Evolutionary conservation across 495 filamentous ascomycete genomes (phyloP).

Genomic region (Hypomontagnella submonticulosa): DNA sequence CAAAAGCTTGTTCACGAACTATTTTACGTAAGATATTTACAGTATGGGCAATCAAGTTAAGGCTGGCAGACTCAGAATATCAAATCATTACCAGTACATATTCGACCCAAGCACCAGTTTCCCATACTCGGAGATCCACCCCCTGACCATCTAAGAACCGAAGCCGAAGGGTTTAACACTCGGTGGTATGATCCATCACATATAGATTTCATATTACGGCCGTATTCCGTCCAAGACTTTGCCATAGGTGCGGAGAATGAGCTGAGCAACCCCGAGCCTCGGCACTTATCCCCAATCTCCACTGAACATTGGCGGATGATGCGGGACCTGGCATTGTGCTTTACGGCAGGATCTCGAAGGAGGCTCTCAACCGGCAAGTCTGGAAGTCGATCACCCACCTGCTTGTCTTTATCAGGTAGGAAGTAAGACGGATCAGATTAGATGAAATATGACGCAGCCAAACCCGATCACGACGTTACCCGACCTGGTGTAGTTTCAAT

Average conservation of each 20-base stretch:
- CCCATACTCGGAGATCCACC: too few relatives aligned
- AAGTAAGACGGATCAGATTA: neutral
- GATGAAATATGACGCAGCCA: too few relatives aligned
- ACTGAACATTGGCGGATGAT: neutral
- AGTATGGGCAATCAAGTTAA: neutral
- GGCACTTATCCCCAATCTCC: slow-evolving; percentile 1
- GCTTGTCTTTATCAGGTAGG: neutral
- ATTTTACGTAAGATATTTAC: neutral
- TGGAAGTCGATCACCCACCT: too few relatives aligned
- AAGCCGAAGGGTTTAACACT: neutral
- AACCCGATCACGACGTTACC: too few relatives aligned
- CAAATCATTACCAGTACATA: too few relatives aligned
- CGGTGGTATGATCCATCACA: neutral
- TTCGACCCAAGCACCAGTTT: too few relatives aligned
- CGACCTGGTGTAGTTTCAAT: too few relatives aligned
- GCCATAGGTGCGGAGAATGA: slow-evolving; percentile 6
- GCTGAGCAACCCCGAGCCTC: neutral
- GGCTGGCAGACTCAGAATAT: too few relatives aligned
- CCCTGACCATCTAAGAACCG: too few relatives aligned
- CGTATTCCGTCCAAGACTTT: neutral
- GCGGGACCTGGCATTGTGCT: neutral
- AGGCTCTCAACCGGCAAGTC: too few relatives aligned
- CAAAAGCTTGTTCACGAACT: neutral
- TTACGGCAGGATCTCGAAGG: too few relatives aligned
- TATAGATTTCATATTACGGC: slow-evolving; percentile 1